These are phyloP conservation scores for Mycosphaerella arachidis DNA, from an alignment of 2,329 filamentous ascomycete genomes.

Conservation along the genomic window DNA sequence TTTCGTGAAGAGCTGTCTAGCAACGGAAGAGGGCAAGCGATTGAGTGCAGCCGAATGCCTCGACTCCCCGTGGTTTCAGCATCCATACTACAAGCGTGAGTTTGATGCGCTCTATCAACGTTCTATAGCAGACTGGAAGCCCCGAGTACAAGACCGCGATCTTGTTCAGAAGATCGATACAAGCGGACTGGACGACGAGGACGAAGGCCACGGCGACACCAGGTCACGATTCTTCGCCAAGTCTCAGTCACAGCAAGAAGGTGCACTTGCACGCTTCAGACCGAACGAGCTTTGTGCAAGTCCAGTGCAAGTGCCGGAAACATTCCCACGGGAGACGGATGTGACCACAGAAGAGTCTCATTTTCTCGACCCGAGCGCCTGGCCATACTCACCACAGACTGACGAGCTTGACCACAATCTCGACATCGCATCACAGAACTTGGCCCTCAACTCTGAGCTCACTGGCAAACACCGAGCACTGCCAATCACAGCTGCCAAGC, in stretches of 20 bases:
- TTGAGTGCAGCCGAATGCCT: slow-evolving; percentile 53
- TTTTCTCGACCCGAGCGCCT: not conserved
- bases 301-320: slow-evolving; percentile 3
- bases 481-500: not conserved
- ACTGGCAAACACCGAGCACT: not conserved
- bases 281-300: slow-evolving; percentile 14
- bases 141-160: slow-evolving; percentile 21
- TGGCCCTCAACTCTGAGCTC: not conserved
- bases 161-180: slow-evolving; percentile 20
- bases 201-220: not conserved
- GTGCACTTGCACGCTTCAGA: slow-evolving; percentile 5
- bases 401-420: not conserved
- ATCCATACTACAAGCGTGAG: slow-evolving; percentile 43
- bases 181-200: slow-evolving; percentile 4
- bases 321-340: not conserved
- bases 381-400: not conserved
- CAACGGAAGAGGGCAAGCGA: slow-evolving; percentile 46
- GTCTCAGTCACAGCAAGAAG: not conserved
- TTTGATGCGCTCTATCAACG: slow-evolving; percentile 49
- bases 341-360: not conserved
- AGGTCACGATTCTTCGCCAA: slow-evolving; percentile 13
- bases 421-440: not conserved
- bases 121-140: slow-evolving; percentile 48
- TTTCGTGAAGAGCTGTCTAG: slow-evolving; percentile 51
- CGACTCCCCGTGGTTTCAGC: slow-evolving; percentile 54